Evolutionary conservation across 768 basidiomycete genomes (phyloP).

Genomic region (Xerocomellus chrysenteron): DNA sequence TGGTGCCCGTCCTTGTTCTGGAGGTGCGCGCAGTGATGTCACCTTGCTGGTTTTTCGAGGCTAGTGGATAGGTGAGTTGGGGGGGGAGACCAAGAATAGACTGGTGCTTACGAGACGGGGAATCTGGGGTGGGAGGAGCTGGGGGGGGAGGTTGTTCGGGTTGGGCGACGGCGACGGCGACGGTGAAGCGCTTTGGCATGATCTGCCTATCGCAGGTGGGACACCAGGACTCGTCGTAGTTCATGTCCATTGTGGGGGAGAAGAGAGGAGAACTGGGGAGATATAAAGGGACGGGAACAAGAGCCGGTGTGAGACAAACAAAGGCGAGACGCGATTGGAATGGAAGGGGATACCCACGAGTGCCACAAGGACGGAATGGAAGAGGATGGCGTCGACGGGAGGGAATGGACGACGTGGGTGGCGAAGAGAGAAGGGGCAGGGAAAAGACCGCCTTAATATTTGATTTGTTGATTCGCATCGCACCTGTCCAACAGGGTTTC

Average conservation of each 20-base stretch:
- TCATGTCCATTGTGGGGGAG: slow-evolving; percentile 29
- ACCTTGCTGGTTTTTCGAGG: slow-evolving; percentile 30
- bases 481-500: slow-evolving; percentile 24
- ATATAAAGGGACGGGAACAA: slow-evolving; percentile 14
- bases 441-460: slow-evolving; percentile 39
- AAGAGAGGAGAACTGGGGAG: slow-evolving; percentile 7
- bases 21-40: slow-evolving; percentile 28
- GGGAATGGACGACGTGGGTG: slow-evolving; percentile 14
- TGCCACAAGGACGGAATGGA: background rate
- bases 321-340: background rate
- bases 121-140: slow-evolving; percentile 40
- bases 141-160: slow-evolving; percentile 20
- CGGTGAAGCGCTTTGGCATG: slow-evolving; percentile 67
- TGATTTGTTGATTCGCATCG: slow-evolving; percentile 39
- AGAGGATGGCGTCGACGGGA: background rate
- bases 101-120: slow-evolving; percentile 37
- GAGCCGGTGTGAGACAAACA: slow-evolving; percentile 20
- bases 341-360: slow-evolving; percentile 6
- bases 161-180: slow-evolving; percentile 43
- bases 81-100: background rate
- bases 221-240: slow-evolving; percentile 76
- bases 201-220: slow-evolving; percentile 77
- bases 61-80: slow-evolving; percentile 11
- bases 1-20: slow-evolving; percentile 36
- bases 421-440: slow-evolving; percentile 22